Base-by-base conservation (phyloP, 2,329 filamentous ascomycete genomes). In the Thelonectria discophora region DNA sequence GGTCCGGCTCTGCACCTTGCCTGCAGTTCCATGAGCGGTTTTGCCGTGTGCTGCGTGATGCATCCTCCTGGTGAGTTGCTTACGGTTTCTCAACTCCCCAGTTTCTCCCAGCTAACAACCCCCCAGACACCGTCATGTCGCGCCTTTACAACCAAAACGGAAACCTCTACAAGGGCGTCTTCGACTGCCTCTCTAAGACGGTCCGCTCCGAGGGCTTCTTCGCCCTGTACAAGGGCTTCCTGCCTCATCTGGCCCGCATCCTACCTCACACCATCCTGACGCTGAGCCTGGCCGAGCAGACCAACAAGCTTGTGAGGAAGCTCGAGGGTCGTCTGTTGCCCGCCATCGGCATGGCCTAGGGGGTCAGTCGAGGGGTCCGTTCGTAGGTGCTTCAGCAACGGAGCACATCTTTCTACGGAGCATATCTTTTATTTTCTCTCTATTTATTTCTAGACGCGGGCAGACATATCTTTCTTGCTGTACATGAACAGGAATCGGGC, bases 71-170 rank as follows among this genome's bases (percentile, higher is more conserved):
- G 90, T 93, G 79, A 75, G 85, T 76, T 64, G 15, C 30, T 2
- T 24, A 11, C 12, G 1, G 12, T 15, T 42, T 20, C 11, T 32
- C 10, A 11, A 34, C 13, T 5, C 18, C 37, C 2, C 27, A 9
- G 8, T 12, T 42, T 47, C 5, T n/a, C 8, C 27, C 34, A 7
- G 27, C 55, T 43, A 54, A 48, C 65, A 24, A 21, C 24, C 18
- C 53, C 70, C 24, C 37, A 86, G 95, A 99, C 77, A 99, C 95
- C 5, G 92, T 99, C 79, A 99, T 99, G 95, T 95, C 93, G 64
- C 90, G 95, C 65, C 90, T 99, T 83, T 99, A 99, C 84, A 99
- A 99, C 82, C 95, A 99, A 78, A 97, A 94, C 64, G 95, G 95
- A 54, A 97, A 97, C 75, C 85, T 99, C n/a, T 99, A 99, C 83